Base-by-base conservation (phyloP, 345 rosid species). In the Jatropha curcas region DNA sequence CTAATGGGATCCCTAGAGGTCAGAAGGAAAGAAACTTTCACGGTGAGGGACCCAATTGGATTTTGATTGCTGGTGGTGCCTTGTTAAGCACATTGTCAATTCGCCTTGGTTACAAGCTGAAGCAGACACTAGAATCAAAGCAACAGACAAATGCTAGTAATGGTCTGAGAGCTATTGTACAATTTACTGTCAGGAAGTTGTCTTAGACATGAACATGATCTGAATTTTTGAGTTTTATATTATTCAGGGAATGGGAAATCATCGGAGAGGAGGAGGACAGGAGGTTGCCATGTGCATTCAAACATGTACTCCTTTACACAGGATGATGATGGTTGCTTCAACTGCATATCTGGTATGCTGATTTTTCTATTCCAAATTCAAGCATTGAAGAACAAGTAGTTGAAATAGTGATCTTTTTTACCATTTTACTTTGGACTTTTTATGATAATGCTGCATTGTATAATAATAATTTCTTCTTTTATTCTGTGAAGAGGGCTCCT, bases 41-140 rank as follows among this genome's bases (percentile, higher is more conserved):
- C 68, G 86, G 79, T 34, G 90, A 83, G 74, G 90, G 98, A n/a
- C 88, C 96, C 20, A 91, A 87, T 68, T 95, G 99, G 99, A 80
- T 95, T 71, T 82, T 95, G 10, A 88, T 95, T 69, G 98, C 96
- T 2, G 99, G 98, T 2, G 96, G 98, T 35, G 97, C 99, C 74
- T 88, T 95, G 80, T 82, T 95, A 77, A 92, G 97, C 84, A 92
- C 99, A 4, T 76, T 95, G 78, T 88, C 99, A 19, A 77, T 95
- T 82, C 99, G 89, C 55, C 86, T 95, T 68, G 99, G 96, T 72
- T 92, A 74, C 89, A 92, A 88, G 86, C 81, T 95, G 79, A 95
- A 85, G 86, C 99, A 86, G 82, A 77, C 82, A 7, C 63, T 84
- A 31, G 98, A 89, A 76, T 67, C 84, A 6, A 95, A 71, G 86